These are phyloP conservation scores for Eucalyptus pumila DNA, from an alignment of 345 rosid genomes.

Conservation along the genomic window DNA sequence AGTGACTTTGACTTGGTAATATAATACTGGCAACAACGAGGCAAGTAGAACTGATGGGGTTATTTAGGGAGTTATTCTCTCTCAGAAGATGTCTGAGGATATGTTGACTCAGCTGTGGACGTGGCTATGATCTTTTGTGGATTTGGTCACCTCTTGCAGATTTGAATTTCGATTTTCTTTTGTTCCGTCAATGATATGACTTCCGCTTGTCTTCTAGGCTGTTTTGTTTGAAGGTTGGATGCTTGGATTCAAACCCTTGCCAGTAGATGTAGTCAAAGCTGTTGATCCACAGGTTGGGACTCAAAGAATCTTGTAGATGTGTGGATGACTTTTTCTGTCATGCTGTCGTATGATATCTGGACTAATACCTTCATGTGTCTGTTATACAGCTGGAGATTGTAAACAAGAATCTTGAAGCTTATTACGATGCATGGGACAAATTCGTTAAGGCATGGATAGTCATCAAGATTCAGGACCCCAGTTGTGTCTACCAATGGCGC, in stretches of 20 bases:
- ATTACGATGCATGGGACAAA: slow-evolving; percentile 87
- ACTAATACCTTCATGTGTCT: not conserved
- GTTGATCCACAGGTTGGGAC: slow-evolving; percentile 78
- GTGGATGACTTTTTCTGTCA: not conserved
- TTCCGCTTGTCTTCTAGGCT: slow-evolving; percentile 32
- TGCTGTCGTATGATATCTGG: not conserved
- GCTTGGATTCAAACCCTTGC: slow-evolving; percentile 88
- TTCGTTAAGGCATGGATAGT: slow-evolving; percentile 72
- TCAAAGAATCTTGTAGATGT: not conserved
- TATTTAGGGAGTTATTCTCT: not conserved
- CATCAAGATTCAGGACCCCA: slow-evolving; percentile 84
- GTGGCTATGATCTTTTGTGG: not conserved
- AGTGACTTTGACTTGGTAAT: not conserved
- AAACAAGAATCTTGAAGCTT: slow-evolving; percentile 81
- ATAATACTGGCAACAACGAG: not conserved
- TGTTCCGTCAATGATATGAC: not conserved
- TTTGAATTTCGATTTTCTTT: not conserved
- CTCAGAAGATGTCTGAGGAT: not conserved
- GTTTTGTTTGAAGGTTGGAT: slow-evolving; percentile 96
- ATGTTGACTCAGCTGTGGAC: not conserved
- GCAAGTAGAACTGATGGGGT: not conserved
- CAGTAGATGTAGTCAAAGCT: slow-evolving; percentile 43
- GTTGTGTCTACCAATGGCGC: slow-evolving; percentile 87
- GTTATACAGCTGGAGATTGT: slow-evolving; percentile 54
- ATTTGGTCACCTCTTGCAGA: not conserved